A percentile compares a stretch with the other conserved stretches of the same genome.
phyloP scores from a whole-genome alignment of 148 eudicot genomes.

The Simmondsia chinensis region DNA sequence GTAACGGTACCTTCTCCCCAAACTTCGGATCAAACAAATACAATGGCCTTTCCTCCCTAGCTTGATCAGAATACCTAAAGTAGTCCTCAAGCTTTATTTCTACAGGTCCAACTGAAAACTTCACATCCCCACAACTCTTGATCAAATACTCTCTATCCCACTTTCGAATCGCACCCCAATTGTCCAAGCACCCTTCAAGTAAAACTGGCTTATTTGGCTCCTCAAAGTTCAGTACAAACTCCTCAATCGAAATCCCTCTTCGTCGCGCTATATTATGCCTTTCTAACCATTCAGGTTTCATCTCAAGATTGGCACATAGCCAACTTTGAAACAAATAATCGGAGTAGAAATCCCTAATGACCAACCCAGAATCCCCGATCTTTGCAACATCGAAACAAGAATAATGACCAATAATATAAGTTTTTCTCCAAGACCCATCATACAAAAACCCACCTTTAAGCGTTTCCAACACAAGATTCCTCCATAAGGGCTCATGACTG shows the following conservation, averaged over 20 bases:
- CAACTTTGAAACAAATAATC: conserved; percentile 98
- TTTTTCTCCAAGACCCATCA: conserved; percentile 67
- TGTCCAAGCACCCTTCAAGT: conserved; percentile 83
- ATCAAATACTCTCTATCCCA: conserved; percentile 78
- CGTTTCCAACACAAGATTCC: conserved; percentile 77
- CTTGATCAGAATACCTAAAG: conserved; percentile 67
- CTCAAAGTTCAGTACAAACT: conserved; percentile 65
- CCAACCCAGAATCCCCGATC: conserved; percentile 27
- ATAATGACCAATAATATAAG: conserved; percentile 39
- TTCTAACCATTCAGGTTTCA: conserved; percentile 82
- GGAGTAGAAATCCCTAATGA: conserved; percentile 72
- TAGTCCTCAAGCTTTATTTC: conserved; percentile 86
- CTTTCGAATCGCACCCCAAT: conserved; percentile 57
- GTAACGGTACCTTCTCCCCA: conserved; percentile 53
- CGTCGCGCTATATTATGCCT: conserved; percentile 74
- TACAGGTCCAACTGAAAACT: conserved; percentile 78
- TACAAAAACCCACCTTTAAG: conserved; percentile 47
- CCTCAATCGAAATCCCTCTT: conserved; percentile 78
- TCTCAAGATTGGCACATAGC: conserved; percentile 97
- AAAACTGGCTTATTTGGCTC: conserved; percentile 84
- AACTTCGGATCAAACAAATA: conserved; percentile 94
- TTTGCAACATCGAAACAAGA: conserved; percentile 19
- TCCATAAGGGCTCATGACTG: conserved; percentile 87
- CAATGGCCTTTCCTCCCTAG: conserved; percentile 83
- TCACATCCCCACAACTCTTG: conserved; percentile 46